Base-by-base conservation (phyloP, 192 early-diverging fungal species). In the Thamnidium elegans region DNA sequence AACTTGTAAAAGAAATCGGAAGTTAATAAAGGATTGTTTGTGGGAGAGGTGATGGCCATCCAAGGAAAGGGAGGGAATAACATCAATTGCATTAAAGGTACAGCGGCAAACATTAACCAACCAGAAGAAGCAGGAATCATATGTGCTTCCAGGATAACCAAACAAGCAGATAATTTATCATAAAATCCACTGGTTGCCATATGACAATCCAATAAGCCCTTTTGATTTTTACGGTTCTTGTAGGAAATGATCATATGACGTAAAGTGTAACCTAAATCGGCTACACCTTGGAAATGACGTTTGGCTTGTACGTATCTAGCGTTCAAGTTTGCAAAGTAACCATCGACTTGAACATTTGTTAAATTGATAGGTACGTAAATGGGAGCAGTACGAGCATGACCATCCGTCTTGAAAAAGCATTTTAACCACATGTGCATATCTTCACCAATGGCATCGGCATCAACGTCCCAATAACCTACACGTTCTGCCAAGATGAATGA, bases 401-500 rank as follows among this genome's bases (percentile, higher is more conserved):
- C 89, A 59, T 80, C 66, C 34, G 89, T 90, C 64, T 81, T 77
- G 68, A 90, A 89, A 66, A 89, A 89, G 67, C 86, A 88, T 74
- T 89, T 89, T 23, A 91, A 74, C 88, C 90, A 60, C 62, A 90
- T 84, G 50, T 64, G 62, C 62, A 64, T 64, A 20, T 64, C 62
- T 30, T 64, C 62, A 10, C 62, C 62, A 21, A 64, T 50, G 21
- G 87, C 85, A 72, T 92, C 89, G 23, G 86, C 78, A 44, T 86
- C 84, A 39, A 84, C 77, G 63, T 92, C 90, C 90, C 90, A 92
- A 65, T 86, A 90, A 44, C 83, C 81, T 32, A 92, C 88, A 45
- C 81, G 58, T 42, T 85, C 73, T 30, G 84, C 87, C 17, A 92
- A 79, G 55, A 87, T 85, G 83, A 92, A 87, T 17, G 83, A 86